Evolutionary conservation across 2,329 filamentous ascomycete species (phyloP).

Genomic region (Nigrospora sphaerica): DNA sequence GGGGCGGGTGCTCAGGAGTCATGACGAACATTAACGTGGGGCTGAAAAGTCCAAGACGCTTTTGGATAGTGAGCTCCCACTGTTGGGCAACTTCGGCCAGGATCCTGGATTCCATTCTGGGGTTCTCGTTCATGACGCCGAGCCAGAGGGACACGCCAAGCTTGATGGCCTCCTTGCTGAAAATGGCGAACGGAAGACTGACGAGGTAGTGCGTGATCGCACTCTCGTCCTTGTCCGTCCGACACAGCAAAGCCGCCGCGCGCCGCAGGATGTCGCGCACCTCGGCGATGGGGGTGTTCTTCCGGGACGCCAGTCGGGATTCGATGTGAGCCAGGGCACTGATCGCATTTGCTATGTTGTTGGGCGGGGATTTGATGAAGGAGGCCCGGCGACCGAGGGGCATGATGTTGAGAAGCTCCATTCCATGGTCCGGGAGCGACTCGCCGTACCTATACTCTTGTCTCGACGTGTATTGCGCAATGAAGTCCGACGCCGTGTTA

Average conservation of each 20-base stretch:
- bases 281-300: conserved; percentile 64
- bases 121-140: conserved; percentile 94
- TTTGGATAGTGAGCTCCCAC: conserved; percentile 80
- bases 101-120: conserved; percentile 77
- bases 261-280: conserved; percentile 75
- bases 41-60: conserved; percentile 75
- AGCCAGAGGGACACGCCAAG: conserved; percentile 94
- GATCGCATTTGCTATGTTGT: conserved; percentile 50
- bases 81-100: conserved; percentile 81
- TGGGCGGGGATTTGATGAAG: conserved; percentile 42
- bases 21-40: conserved; percentile 51
- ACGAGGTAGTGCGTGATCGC: conserved; percentile 83
- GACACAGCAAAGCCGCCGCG: conserved; percentile 80
- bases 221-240: conserved; percentile 66
- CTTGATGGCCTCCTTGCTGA: conserved; percentile 92
- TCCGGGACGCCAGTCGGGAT: conserved; percentile 60
- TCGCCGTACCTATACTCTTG: conserved; percentile 93
- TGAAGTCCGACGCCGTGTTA: conserved; percentile 91
- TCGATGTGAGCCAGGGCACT: conserved; percentile 69
- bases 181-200: conserved; percentile 84
- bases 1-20: neutral
- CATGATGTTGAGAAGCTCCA: conserved; percentile 58
- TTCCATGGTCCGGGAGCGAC: conserved; percentile 59
- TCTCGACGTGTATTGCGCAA: conserved; percentile 93
- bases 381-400: conserved; percentile 45